Conservation (phyloP, 495 filamentous ascomycete genomes). For the Aspergillus carlsbadensis region DNA sequence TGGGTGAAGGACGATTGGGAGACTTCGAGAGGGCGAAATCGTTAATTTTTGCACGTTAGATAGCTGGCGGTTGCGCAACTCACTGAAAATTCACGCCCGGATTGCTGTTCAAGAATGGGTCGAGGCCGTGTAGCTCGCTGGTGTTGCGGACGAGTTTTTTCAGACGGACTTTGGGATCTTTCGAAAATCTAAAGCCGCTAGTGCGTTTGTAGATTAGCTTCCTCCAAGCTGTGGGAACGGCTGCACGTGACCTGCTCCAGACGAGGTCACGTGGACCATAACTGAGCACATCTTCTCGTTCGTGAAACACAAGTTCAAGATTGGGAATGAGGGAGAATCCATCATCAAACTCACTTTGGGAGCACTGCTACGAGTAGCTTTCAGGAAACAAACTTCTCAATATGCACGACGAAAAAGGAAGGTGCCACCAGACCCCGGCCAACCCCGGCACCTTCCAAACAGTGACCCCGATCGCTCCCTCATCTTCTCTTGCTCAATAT, state of each 20-base stretch:
- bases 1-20: constrained; percentile 1
- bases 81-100: constrained; percentile 25
- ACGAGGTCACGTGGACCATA: constrained; percentile 34
- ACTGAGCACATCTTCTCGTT: no score
- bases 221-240: constrained; percentile 13
- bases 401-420: no score
- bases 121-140: constrained; percentile 44
- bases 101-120: constrained; percentile 31
- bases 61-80: constrained; percentile 17
- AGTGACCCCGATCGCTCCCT: no score
- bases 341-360: no score
- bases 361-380: no score
- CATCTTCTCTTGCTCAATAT: no score
- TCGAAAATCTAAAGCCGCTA: constrained; percentile 49
- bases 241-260: constrained; percentile 27
- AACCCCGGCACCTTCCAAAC: no score
- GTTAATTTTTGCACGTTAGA: constrained; percentile 15
- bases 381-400: no score
- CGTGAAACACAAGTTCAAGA: no score
- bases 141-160: constrained; percentile 47
- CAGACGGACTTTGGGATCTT: constrained; percentile 42
- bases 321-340: no score
- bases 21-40: constrained; percentile 8
- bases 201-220: constrained; percentile 9
- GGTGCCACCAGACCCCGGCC: no score